Percentiles rank a stretch among this genome's conserved stretches.
Conservation (phyloP, 1,284 basidiomycete genomes). For the Ustilago tritici region DNA sequence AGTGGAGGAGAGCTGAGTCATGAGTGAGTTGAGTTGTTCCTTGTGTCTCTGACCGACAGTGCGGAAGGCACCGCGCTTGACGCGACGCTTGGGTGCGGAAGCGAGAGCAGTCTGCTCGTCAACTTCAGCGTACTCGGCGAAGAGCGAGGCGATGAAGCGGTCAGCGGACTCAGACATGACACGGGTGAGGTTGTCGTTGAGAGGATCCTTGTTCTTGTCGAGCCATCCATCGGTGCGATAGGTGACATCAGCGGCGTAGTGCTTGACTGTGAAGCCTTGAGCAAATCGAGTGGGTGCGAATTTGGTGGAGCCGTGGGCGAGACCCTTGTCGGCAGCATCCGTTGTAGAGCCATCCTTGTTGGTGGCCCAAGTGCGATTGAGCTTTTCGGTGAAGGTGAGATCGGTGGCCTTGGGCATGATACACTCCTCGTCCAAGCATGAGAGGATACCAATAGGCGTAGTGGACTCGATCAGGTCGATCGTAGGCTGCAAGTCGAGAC, state of each 20-base stretch:
- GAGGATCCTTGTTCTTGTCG: slow-evolving; percentile 99
- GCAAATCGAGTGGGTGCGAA: slow-evolving; percentile 89
- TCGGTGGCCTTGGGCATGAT: slow-evolving; percentile 99
- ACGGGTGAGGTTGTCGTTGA: slow-evolving; percentile 94
- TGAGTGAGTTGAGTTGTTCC: slow-evolving; percentile 91
- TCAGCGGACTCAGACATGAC: slow-evolving; percentile 87
- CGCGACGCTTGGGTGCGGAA: slow-evolving; percentile 75
- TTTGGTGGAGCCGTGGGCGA: slow-evolving; percentile 74
- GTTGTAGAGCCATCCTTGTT: slow-evolving; percentile 60
- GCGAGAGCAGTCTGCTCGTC: slow-evolving; percentile 73
- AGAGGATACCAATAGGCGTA: slow-evolving; percentile 85
- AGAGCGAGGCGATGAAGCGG: slow-evolving; percentile 83
- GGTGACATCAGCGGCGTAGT: slow-evolving; percentile 97
- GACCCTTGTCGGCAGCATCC: slow-evolving; percentile 54
- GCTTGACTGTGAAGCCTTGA: slow-evolving; percentile 91
- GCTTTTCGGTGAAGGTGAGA: slow-evolving; percentile 92
- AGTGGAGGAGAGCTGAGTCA: slow-evolving; percentile 90
- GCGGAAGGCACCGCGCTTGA: slow-evolving; percentile 96
- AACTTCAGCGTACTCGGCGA: slow-evolving; percentile 80
- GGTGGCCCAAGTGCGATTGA: slow-evolving; percentile 71
- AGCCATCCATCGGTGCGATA: slow-evolving; percentile 97
- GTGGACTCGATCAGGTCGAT: slow-evolving; percentile 94
- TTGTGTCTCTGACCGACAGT: slow-evolving; percentile 96
- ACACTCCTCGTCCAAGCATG: slow-evolving; percentile 95
- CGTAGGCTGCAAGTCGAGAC: slow-evolving; percentile 95